Evolutionary conservation across 495 filamentous ascomycete genomes (phyloP).

Genomic region (Stereocaulon alpinum): DNA sequence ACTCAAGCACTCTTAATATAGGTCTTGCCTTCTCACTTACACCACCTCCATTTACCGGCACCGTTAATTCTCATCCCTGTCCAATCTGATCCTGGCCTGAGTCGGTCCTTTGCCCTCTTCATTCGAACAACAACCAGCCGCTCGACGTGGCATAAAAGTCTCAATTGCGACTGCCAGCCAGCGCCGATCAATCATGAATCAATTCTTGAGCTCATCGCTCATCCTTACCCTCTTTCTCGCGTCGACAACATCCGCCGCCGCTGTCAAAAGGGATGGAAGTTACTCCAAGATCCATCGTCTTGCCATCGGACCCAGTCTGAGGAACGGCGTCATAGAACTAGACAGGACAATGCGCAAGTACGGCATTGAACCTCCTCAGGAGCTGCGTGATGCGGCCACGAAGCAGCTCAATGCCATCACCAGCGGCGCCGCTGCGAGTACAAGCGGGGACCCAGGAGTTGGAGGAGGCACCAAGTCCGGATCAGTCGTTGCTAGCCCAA

Average conservation of each 20-base stretch:
- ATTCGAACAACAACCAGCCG: background rate
- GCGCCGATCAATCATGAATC: constrained; percentile 25
- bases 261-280: constrained; percentile 27
- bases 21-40: background rate
- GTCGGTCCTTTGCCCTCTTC: background rate
- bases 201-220: constrained; percentile 20
- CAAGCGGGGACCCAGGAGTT: constrained; percentile 16
- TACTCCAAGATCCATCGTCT: constrained; percentile 56
- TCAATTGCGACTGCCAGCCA: constrained; percentile 24
- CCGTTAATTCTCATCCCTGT: background rate
- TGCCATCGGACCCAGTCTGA: constrained; percentile 30
- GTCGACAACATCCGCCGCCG: constrained; percentile 22
- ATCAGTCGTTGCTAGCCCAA: constrained; percentile 50
- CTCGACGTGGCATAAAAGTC: constrained; percentile 10
- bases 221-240: constrained; percentile 8
- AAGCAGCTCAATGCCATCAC: constrained; percentile 22
- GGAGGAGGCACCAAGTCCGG: constrained; percentile 34
- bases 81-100: background rate
- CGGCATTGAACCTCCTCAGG: constrained; percentile 33
- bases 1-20: background rate
- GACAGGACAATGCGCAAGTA: constrained; percentile 51
- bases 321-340: constrained; percentile 46
- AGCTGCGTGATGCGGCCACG: constrained; percentile 29
- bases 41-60: background rate
- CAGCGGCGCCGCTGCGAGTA: constrained; percentile 16